Conservation (phyloP, 2,329 filamentous ascomycete species). For the Apiospora pterosperma region DNA sequence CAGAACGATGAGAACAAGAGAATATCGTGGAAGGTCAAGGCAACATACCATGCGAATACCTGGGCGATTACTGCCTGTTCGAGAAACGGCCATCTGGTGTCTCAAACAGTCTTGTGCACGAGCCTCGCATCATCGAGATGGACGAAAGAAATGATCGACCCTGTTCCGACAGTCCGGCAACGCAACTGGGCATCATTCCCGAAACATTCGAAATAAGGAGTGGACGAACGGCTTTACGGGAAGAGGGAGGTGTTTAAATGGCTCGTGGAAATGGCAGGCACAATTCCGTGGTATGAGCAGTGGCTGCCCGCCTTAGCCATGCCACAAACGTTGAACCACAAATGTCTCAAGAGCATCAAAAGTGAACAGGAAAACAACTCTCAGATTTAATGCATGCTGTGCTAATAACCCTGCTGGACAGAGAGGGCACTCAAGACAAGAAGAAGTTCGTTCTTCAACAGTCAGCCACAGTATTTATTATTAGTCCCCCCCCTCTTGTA, state of each 20-base stretch:
- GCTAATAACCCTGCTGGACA: too few species aligned
- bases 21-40: constrained; percentile 33
- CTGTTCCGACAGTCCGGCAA: constrained; percentile 37
- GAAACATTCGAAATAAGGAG: constrained; percentile 36
- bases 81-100: constrained; percentile 45
- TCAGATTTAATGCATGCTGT: too few species aligned
- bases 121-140: constrained; percentile 43
- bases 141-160: constrained; percentile 45
- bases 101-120: constrained; percentile 36
- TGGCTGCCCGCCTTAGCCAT: background rate
- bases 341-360: too few species aligned
- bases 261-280: constrained; percentile 31
- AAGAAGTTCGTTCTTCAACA: background rate
- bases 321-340: too few species aligned
- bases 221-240: constrained; percentile 28
- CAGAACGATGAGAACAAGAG: background rate
- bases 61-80: constrained; percentile 42
- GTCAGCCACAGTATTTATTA: background rate
- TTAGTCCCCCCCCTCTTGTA: background rate
- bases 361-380: too few species aligned
- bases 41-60: constrained; percentile 45
- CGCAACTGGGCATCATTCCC: constrained; percentile 26
- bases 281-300: constrained; percentile 29
- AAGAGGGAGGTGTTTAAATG: constrained; percentile 32
- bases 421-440: too few species aligned